Evolutionary conservation across 345 rosid species (phyloP).

Genomic region (Hibiscus tridactylites): DNA sequence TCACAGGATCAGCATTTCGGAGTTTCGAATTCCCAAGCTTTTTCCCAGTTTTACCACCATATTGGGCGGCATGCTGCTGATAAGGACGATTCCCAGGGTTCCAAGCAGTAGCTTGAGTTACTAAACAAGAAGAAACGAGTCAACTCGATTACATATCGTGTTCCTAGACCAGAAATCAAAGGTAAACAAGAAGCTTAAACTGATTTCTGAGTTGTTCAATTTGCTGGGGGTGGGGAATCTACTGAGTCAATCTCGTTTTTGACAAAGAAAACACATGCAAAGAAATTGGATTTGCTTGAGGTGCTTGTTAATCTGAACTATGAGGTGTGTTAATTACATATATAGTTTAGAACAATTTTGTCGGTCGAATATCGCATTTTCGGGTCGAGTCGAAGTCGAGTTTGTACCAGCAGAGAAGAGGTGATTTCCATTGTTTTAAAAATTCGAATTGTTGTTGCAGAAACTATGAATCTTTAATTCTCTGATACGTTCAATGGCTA

Average conservation of each 20-base stretch:
- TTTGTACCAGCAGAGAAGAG: background rate
- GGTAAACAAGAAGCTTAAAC: background rate
- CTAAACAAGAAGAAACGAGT: background rate
- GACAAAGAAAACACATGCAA: background rate
- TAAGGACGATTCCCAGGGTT: conserved; percentile 49
- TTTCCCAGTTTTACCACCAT: conserved; percentile 52
- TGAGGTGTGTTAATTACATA: conserved; percentile 1
- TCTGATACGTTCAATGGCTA: background rate
- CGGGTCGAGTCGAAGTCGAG: conserved; percentile 3
- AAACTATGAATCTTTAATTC: background rate
- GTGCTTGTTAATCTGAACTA: background rate
- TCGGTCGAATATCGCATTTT: background rate
- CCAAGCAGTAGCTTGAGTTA: conserved; percentile 32
- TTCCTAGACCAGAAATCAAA: conserved; percentile 11
- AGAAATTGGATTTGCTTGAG: conserved; percentile 17
- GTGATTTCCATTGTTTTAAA: background rate
- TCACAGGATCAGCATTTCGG: conserved; percentile 56
- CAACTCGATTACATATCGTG: background rate
- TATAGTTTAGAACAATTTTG: background rate
- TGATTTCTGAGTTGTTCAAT: background rate
- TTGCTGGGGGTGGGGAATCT: background rate
- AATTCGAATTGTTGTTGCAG: background rate
- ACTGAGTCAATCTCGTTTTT: background rate
- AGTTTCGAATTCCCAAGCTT: conserved; percentile 41
- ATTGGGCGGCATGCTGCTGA: conserved; percentile 36